These are phyloP conservation scores for Gossypium stocksii DNA, from an alignment of 345 rosid genomes.

Conservation along the genomic window DNA sequence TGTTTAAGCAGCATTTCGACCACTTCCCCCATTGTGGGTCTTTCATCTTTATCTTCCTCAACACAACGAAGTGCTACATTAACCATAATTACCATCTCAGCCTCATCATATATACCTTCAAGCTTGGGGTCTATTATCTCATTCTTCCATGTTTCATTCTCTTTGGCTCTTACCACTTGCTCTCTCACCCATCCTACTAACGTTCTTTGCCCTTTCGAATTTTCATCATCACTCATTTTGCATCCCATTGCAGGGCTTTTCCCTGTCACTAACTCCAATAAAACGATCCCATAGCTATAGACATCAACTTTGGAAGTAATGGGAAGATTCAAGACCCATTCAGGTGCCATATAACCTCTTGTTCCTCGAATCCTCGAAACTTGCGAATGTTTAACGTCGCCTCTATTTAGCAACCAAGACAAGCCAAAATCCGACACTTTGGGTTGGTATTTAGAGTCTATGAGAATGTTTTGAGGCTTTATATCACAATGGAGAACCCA, in stretches of 20 bases:
- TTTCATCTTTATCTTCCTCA: conserved; percentile 20
- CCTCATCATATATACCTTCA: neutral
- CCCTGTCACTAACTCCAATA: conserved; percentile 32
- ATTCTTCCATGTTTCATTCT: conserved; percentile 12
- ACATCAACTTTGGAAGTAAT: conserved; percentile 43
- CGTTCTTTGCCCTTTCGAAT: neutral
- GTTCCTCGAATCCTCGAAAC: conserved; percentile 30
- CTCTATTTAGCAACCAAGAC: conserved; percentile 17
- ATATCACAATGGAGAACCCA: conserved; percentile 33
- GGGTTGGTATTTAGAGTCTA: conserved; percentile 15
- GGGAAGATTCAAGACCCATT: conserved; percentile 25
- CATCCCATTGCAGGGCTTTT: neutral
- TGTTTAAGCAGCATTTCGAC: conserved; percentile 19
- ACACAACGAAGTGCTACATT: conserved; percentile 26
- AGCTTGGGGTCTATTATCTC: conserved; percentile 21
- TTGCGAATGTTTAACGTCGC: neutral
- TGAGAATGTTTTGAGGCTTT: conserved; percentile 31
- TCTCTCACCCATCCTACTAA: conserved; percentile 16
- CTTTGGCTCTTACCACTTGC: neutral
- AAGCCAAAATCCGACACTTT: conserved; percentile 29
- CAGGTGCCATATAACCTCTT: conserved; percentile 30
- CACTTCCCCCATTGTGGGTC: conserved; percentile 32
- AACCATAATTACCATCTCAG: conserved; percentile 16
- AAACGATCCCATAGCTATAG: conserved; percentile 37
- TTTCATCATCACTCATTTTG: neutral